Conservation (phyloP, 2,329 filamentous ascomycete genomes). For the Intubia oerlemansii region DNA sequence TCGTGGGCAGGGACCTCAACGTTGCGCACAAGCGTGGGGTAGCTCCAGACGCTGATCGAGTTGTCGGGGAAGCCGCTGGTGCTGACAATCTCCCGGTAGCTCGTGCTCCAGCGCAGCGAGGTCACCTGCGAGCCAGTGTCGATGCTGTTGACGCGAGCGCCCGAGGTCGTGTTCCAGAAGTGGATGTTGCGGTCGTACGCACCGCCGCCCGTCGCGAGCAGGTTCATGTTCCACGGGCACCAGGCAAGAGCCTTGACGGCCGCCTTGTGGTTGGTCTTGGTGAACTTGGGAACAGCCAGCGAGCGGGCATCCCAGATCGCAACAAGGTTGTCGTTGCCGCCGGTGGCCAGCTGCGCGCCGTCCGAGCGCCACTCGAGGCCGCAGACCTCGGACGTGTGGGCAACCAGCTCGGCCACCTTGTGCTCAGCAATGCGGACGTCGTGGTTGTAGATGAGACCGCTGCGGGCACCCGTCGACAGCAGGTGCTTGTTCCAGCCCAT, state of each 20-base stretch:
- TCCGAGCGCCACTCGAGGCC: conserved; percentile 95
- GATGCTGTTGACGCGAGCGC: conserved; percentile 95
- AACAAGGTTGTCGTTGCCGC: conserved; percentile 96
- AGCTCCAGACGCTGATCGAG: conserved; percentile 97
- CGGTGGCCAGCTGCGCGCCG: conserved; percentile 88
- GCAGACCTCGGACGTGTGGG: conserved; percentile 93
- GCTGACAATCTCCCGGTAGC: conserved; percentile 95
- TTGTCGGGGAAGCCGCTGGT: conserved; percentile 98
- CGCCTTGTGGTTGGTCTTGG: conserved; percentile 98
- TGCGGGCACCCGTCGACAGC: conserved; percentile 83
- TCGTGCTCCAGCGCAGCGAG: conserved; percentile 84
- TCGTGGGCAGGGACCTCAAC: conserved; percentile 96
- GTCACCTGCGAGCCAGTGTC: conserved; percentile 97
- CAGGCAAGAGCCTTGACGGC: conserved; percentile 95
- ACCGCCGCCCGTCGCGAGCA: conserved; percentile 87
- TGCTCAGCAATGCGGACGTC: conserved; percentile 94
- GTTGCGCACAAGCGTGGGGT: conserved; percentile 89
- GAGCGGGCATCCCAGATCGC: conserved; percentile 98
- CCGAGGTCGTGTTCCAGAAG: conserved; percentile 99
- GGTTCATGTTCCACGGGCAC: conserved; percentile 98
- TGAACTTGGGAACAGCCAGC: conserved; percentile 86
- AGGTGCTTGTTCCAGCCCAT: conserved; percentile 99
- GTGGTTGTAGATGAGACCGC: conserved; percentile 92
- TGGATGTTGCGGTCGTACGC: conserved; percentile 96
- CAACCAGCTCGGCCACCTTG: conserved; percentile 93